Evolutionary conservation across 2,329 filamentous ascomycete genomes (phyloP), one percentile per base, ranked within the genome.

Genomic region (Aplosporella prunicola): DNA sequence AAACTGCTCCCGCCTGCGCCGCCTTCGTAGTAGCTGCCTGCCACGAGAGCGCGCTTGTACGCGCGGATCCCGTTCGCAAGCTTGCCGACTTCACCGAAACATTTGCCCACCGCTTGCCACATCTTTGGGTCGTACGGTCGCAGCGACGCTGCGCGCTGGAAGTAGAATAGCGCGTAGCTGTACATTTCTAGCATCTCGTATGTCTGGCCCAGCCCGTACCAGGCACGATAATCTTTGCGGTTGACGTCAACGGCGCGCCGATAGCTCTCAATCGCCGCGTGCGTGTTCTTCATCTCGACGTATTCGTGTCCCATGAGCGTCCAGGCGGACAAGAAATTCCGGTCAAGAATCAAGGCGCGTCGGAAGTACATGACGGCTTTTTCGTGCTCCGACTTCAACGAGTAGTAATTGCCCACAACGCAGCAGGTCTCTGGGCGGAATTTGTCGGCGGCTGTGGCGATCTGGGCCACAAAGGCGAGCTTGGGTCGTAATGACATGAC

Each of bases 251-350:
- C 89, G 1, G 91, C 91, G 27, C 91, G 80, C 2, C 91, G 78
- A 55, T 98, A 98, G 1, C 86, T 93, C 58, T 98, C 91, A 44
- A 98, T 96, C 7, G 91, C 91, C 0, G 91, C 89, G 51, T 98
- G 91, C 0, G 89, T 96, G 56, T 98, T 98, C 55, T 96, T 98
- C 62, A 98, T 78, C 60, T 98, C 91, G 37, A 96, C 87, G 50
- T 95, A 98, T 58, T 98, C 91, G 59, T 98, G 91, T 1, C 91
- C 91, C 89, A 98, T 96, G 1, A 98, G 69, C 0, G 91, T 98
- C 91, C 91, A 98, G 2, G 91, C 91, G 0, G 87, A 93, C 11
- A 95, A 72, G 56, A 91, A 98, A 17, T 79, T 81, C 8, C 89
- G 79, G 55, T 98, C 91, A 0, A 98, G 69, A 0, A 86, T 93